A percentile compares a stretch with the other conserved stretches of the same genome.
Evolutionary conservation across 2,329 filamentous ascomycete genomes (phyloP).

Genomic region (Graphium sp.): DNA sequence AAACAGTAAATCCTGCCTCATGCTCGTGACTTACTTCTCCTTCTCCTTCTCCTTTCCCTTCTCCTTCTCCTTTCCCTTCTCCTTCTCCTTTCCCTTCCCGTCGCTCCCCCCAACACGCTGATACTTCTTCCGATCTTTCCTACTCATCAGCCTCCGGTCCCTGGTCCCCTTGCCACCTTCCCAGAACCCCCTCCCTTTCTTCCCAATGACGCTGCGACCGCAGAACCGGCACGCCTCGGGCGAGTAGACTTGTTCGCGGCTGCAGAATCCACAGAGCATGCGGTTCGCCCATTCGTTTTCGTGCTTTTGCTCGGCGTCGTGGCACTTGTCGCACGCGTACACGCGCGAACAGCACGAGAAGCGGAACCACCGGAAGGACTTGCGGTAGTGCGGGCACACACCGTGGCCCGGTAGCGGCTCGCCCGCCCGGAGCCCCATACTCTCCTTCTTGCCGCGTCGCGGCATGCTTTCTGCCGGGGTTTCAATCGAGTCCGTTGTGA

Average conservation of each 20-base stretch:
- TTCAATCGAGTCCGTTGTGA: conserved; percentile 35
- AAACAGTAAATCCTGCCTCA: too few relatives aligned
- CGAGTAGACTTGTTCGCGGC: conserved; percentile 63
- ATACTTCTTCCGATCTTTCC: conserved; percentile 61
- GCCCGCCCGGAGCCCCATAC: conserved; percentile 37
- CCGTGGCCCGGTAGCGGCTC: conserved; percentile 36
- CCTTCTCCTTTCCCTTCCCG: conserved; percentile 16
- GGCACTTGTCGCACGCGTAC: conserved; percentile 53
- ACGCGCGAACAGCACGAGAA: conserved; percentile 46
- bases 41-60: too few relatives aligned
- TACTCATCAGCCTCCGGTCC: conserved; percentile 53
- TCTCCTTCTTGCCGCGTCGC: conserved; percentile 27
- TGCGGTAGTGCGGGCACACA: conserved; percentile 39
- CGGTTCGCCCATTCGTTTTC: conserved; percentile 65
- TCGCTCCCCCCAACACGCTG: conserved; percentile 35
- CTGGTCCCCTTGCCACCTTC: conserved; percentile 75
- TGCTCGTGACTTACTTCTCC: too few relatives aligned
- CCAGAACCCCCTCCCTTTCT: conserved; percentile 59
- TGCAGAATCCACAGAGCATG: conserved; percentile 72
- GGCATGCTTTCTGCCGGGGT: conserved; percentile 22
- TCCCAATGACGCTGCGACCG: conserved; percentile 49
- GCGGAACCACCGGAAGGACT: conserved; percentile 46
- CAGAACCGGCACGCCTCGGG: conserved; percentile 64
- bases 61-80: too few relatives aligned
- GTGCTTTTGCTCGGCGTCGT: conserved; percentile 56